Evolutionary conservation across 2,329 filamentous ascomycete genomes (phyloP), one percentile per base, ranked within the genome.

Genomic region (Dissoconium aciculare): DNA sequence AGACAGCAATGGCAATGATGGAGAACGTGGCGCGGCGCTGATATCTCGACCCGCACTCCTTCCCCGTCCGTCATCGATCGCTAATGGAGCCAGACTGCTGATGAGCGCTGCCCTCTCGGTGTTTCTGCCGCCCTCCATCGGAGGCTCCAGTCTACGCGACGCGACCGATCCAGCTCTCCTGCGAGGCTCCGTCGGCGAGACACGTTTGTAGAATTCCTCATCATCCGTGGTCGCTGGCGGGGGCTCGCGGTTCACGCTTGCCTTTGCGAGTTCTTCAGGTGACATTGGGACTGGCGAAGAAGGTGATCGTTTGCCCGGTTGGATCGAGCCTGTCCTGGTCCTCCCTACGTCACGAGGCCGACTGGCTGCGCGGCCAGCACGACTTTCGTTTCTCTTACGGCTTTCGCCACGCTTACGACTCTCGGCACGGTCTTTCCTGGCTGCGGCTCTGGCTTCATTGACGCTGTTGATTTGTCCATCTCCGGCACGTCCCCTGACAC

Each of bases 241-340:
- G 4, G 52, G 55, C 28, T 58, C 56, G 37, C 60, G 63, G 26
- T 51, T 49, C 29, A 57, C 48, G 15, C 36, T 81, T 9, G 60
- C 46, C 17, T 45, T 47, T 3, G 56, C 57, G 11, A 61, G 56
- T 46, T 94, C 84, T 45, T 93, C 82, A 0, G 84, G 84, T 3
- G 85, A 92, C 85, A 94, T 94, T 3, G 85, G 83, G 2, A 93
- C 69, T 0, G 87, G 87, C 0, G 87, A 94, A 2, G 83, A 91
- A 1, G 87, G 87, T 1, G 87, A 94, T 13, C 80, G 69, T 56
- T 93, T 92, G 9, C 74, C 71, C 11, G 78, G 71, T 48, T 74
- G 78, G 39, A 78, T 83, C 40, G 74, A 77, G 13, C n/a, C 76
- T 69, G 26, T 69, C 65, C 9, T 67, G 60, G 14, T 66, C 67